Evolutionary conservation across 164 flowering plant species (phyloP).

Genomic region (Saururus chinensis): DNA sequence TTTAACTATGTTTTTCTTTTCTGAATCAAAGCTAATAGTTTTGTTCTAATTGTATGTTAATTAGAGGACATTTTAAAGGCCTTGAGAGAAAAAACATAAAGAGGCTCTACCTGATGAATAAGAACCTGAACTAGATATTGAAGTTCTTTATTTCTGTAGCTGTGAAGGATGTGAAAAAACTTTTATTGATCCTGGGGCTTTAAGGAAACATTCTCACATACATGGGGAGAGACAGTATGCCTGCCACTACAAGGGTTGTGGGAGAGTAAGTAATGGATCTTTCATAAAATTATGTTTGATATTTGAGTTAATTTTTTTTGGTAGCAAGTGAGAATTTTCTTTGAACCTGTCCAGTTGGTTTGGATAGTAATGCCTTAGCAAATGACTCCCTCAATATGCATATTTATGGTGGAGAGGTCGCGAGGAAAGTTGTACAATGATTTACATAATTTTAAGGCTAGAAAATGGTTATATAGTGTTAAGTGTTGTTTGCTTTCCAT

Average conservation of each 20-base stretch:
- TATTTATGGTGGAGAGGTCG: too few species aligned
- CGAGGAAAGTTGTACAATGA: too few species aligned
- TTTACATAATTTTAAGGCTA: too few species aligned
- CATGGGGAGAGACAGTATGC: slow-evolving; percentile 93
- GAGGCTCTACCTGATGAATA: slow-evolving; percentile 60
- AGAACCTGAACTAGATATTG: slow-evolving; percentile 87
- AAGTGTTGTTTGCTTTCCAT: too few species aligned
- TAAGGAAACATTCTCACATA: slow-evolving; percentile 93
- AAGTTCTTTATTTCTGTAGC: slow-evolving; percentile 95
- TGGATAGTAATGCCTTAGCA: too few species aligned
- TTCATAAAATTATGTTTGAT: background rate
- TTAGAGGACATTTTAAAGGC: slow-evolving; percentile 57
- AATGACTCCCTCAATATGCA: too few species aligned
- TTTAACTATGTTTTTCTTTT: too few species aligned
- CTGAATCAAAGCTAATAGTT: too few species aligned
- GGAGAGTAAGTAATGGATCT: slow-evolving; percentile 44
- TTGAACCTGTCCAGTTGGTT: too few species aligned
- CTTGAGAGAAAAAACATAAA: slow-evolving; percentile 52
- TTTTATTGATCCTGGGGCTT: slow-evolving; percentile 85
- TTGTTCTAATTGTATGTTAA: background rate
- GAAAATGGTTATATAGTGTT: too few species aligned
- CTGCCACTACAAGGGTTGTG: slow-evolving; percentile 85
- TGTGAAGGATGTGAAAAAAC: slow-evolving; percentile 98
- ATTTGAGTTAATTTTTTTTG: background rate
- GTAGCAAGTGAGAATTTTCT: too few species aligned